These are phyloP conservation scores for Penicillium thymicola DNA, from an alignment of 2,329 filamentous ascomycete species.

Conservation along the genomic window DNA sequence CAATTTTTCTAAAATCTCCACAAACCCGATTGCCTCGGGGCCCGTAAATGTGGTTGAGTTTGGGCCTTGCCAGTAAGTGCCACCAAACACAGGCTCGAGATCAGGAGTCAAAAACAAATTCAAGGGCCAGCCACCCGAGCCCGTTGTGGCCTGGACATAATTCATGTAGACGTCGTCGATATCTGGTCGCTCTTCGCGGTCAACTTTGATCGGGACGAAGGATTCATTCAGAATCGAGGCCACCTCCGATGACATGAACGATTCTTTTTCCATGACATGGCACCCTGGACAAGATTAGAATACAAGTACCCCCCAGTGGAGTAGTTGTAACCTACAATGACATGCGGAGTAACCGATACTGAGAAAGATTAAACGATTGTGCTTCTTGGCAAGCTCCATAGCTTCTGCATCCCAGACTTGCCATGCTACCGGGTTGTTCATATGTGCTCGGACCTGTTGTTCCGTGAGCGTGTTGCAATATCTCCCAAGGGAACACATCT, in stretches of 20 bases:
- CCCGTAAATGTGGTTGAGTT: constrained; percentile 51
- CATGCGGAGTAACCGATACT: constrained; percentile 95
- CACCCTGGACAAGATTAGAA: constrained; percentile 55
- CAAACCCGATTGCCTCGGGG: constrained; percentile 70
- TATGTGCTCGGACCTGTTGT: constrained; percentile 64
- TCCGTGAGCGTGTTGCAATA: constrained; percentile 14
- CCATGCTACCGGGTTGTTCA: constrained; percentile 83
- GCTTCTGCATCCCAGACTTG: constrained; percentile 80
- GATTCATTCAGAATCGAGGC: constrained; percentile 77
- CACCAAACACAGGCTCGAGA: constrained; percentile 89
- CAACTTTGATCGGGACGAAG: constrained; percentile 89
- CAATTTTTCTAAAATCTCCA: constrained; percentile 79
- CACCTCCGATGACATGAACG: constrained; percentile 78
- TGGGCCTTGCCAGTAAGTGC: constrained; percentile 91
- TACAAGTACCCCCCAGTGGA: neutral
- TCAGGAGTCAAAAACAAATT: constrained; percentile 96
- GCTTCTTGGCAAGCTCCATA: constrained; percentile 69
- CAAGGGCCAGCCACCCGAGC: constrained; percentile 86
- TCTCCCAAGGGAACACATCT: neutral
- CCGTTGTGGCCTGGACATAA: constrained; percentile 90
- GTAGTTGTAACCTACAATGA: constrained; percentile 65
- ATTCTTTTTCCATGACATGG: constrained; percentile 90
- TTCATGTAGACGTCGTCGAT: constrained; percentile 98
- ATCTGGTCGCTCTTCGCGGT: constrained; percentile 90
- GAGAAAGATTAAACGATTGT: constrained; percentile 87